These are phyloP conservation scores for Capsella bursapastoris DNA, from an alignment of 345 rosid species.

Conservation along the genomic window DNA sequence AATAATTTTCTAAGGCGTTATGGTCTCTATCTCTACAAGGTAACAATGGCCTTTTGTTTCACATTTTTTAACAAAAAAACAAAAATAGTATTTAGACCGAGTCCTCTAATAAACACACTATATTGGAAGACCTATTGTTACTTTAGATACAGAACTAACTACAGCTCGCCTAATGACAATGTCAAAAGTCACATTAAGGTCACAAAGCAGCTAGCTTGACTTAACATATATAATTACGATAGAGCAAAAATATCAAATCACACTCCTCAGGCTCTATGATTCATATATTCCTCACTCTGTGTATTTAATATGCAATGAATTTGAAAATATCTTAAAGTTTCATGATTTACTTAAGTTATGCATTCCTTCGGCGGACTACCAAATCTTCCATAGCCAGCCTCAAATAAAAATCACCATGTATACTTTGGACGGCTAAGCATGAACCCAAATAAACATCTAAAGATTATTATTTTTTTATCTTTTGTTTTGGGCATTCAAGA, in stretches of 20 bases:
- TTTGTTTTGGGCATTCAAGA: no score
- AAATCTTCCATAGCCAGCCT: neutral
- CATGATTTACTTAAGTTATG: neutral
- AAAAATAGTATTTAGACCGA: neutral
- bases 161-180: neutral
- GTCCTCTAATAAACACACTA: neutral
- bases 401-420: neutral
- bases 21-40: no score
- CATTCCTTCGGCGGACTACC: neutral
- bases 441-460: no score
- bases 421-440: neutral
- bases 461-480: no score
- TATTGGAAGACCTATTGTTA: constrained; percentile 1
- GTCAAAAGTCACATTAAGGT: constrained; percentile 1
- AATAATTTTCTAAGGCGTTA: no score
- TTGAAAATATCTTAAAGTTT: no score
- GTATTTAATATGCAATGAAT: no score
- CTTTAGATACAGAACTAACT: neutral
- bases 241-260: neutral
- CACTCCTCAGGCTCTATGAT: neutral
- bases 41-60: no score
- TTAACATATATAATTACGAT: neutral
- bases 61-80: neutral
- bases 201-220: constrained; percentile 10
- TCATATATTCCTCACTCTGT: neutral